Base-by-base conservation (phyloP, 108 stramenopile genomes). In the Pseudonitzschia delicatissima region DNA sequence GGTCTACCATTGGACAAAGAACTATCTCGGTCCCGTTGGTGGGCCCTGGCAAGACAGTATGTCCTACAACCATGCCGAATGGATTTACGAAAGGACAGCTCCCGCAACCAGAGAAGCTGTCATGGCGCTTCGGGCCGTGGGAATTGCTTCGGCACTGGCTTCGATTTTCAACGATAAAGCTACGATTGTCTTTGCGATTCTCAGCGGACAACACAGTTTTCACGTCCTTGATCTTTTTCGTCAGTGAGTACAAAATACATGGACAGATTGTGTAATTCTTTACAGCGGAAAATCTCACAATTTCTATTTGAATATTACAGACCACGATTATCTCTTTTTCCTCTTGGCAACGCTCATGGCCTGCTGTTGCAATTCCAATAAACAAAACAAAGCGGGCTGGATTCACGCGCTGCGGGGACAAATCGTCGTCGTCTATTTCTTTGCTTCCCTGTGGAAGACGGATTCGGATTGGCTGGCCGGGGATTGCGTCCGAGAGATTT, bases 401-500 rank as follows among this genome's bases (percentile, higher is more conserved):
- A 15, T 33, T 33, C 53, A 55, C 32, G 53, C 53, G 32, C 13
- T 55, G 31, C 29, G 53, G 11, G 53, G 53, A 33, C 53, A 55
- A 33, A 55, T 55, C n/a, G 32, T 55, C 1, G 32, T 55, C 3
- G 53, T 55, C n/a, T 55, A 55, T 55, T 27, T 29, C 18, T 55
- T 55, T 55, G 53, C 53, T 31, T 55, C 53, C 7, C 32, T 55
- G n/a, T 55, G 53, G 53, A 55, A 55, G 31, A 31, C 31, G n/a
- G 53, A 55, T 55, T 33, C 32, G 5, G 53, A 55, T 55, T 55
- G 53, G 53, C 18, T 55, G 29, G 27, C 7, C n/a, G 53, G 53
- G 13, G 11, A 15, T 17, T 31, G 28, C 4, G 32, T 55, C 4
- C 11, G 31, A 27, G 31, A 12, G 0, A 55, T 55, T 3, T 55